Conservation (phyloP, 306 rosid genomes). For the Citrullus colocynthis region DNA sequence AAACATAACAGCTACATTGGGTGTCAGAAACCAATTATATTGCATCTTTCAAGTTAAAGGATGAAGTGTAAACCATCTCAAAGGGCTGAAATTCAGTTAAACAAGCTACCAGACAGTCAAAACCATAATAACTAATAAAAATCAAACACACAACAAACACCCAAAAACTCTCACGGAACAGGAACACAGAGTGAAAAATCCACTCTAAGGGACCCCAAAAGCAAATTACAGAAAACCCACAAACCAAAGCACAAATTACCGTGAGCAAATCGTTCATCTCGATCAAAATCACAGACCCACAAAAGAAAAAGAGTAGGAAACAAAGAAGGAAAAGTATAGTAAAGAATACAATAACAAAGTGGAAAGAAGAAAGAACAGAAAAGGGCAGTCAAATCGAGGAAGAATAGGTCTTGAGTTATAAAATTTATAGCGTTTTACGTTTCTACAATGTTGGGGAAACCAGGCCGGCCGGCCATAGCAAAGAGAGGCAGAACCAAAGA, state of each 20-base stretch:
- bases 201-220: conserved; percentile 1
- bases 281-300: conserved; percentile 13
- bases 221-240: background rate
- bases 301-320: background rate
- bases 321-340: background rate
- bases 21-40: background rate
- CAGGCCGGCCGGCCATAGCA: conserved; percentile 20
- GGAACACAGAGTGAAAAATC: background rate
- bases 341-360: background rate
- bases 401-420: background rate
- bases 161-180: background rate
- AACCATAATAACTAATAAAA: background rate
- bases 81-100: background rate
- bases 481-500: conserved; percentile 3
- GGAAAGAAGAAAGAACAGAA: background rate
- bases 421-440: background rate
- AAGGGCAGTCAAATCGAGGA: background rate
- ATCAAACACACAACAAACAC: background rate
- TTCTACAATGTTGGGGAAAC: conserved; percentile 1
- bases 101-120: background rate
- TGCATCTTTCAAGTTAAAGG: background rate
- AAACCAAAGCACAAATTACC: conserved; percentile 30
- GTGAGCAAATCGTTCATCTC: conserved; percentile 85
- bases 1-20: background rate
- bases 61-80: background rate